These are phyloP conservation scores for Pyrenopolyporus hunteri DNA, from an alignment of 495 filamentous ascomycete species.

Conservation along the genomic window DNA sequence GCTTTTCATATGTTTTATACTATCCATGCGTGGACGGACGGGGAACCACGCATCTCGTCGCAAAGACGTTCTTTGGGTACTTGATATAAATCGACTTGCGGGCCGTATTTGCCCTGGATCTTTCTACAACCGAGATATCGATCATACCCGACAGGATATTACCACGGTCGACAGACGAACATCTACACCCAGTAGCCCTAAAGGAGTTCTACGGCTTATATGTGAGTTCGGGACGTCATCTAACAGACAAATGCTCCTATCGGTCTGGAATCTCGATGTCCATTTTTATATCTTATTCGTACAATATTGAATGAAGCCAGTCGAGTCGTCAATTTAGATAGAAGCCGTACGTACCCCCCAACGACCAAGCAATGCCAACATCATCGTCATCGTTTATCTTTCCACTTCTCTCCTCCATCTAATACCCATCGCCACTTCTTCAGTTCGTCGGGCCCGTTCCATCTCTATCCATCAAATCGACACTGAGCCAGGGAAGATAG, in stretches of 20 bases:
- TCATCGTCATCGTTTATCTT: too few species aligned
- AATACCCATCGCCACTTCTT: neutral
- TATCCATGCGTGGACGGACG: conserved; percentile 14
- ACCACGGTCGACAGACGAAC: too few species aligned
- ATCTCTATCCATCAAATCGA: conserved; percentile 21
- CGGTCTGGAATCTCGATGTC: conserved; percentile 1
- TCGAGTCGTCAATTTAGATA: conserved; percentile 9
- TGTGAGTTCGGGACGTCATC: neutral
- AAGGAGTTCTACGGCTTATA: neutral
- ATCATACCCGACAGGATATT: too few species aligned
- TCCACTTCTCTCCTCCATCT: neutral
- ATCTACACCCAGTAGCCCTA: too few species aligned
- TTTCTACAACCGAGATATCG: neutral
- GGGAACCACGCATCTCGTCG: conserved; percentile 6
- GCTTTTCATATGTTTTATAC: conserved; percentile 21
- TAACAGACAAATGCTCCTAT: neutral
- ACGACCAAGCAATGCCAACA: conserved; percentile 15
- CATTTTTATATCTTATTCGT: conserved; percentile 20
- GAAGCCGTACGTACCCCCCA: too few species aligned
- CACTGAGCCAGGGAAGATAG: conserved; percentile 3
- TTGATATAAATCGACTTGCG: conserved; percentile 18
- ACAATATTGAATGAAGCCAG: conserved; percentile 18
- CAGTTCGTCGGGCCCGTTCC: conserved; percentile 6
- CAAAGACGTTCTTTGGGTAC: conserved; percentile 21
- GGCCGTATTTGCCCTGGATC: conserved; percentile 8